phyloP scores from a whole-genome alignment of 2,329 filamentous ascomycete species.

The Cladobotryum mycophilum region DNA sequence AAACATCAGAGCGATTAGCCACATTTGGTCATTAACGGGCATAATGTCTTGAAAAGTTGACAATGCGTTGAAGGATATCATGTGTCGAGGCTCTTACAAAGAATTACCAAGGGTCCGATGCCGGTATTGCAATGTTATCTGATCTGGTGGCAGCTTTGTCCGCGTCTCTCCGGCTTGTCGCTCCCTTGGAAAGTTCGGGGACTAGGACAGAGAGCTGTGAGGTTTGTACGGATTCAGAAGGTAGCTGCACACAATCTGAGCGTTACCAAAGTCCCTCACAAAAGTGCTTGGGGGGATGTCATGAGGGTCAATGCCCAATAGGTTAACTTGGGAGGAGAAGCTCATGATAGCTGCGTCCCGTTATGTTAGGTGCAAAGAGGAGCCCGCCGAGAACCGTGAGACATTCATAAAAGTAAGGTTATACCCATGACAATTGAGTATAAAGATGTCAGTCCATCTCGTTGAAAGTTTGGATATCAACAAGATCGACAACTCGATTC shows the following conservation, averaged over 20 bases:
- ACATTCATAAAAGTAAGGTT: not conserved
- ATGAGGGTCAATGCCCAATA: no score
- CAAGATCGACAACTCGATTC: not conserved
- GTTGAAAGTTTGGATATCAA: not conserved
- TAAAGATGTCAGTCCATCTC: not conserved
- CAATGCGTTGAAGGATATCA: no score
- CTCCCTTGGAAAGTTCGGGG: not conserved
- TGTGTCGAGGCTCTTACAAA: no score
- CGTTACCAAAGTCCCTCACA: no score
- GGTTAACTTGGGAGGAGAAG: not conserved
- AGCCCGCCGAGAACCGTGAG: not conserved
- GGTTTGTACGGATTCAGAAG: constrained; percentile 1
- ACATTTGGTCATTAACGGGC: no score
- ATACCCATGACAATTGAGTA: not conserved
- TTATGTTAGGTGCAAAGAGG: not conserved
- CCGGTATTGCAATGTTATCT: not conserved
- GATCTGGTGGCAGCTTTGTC: not conserved
- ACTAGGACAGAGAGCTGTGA: no score
- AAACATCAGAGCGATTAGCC: no score
- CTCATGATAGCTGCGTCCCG: not conserved
- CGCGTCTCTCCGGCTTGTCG: not conserved
- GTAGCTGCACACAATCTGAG: not conserved
- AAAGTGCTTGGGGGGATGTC: no score
- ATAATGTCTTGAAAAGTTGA: no score
- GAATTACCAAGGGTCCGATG: not conserved